phyloP scores from a whole-genome alignment of 108 stramenopile genomes.

The Seminavis robusta region DNA sequence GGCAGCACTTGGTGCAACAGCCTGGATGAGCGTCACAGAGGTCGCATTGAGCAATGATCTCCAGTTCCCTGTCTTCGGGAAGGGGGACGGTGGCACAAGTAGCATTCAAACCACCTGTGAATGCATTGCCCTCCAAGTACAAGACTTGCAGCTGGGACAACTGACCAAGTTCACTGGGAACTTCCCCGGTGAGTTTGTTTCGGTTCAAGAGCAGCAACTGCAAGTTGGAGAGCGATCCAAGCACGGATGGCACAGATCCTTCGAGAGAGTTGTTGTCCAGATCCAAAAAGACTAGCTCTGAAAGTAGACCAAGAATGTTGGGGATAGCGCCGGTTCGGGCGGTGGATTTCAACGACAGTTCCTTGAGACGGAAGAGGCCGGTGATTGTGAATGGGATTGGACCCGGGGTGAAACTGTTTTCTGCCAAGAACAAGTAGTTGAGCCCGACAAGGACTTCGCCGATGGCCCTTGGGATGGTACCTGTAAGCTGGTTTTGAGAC shows the following conservation, averaged over 20 bases:
- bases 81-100: no score
- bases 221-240: constrained; percentile 24
- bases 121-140: constrained; percentile 30
- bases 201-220: constrained; percentile 32
- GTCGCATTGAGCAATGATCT: no score
- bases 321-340: constrained; percentile 21
- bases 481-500: constrained; percentile 9
- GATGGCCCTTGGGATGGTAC: constrained; percentile 15
- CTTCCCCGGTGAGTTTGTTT: constrained; percentile 18
- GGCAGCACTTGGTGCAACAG: no score
- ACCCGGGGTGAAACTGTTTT: constrained; percentile 25
- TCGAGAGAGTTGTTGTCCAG: constrained; percentile 25
- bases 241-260: constrained; percentile 23
- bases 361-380: constrained; percentile 11
- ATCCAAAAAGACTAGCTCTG: constrained; percentile 28
- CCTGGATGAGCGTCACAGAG: no score
- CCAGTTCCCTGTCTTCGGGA: no score
- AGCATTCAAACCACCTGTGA: constrained; percentile 15
- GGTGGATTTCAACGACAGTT: constrained; percentile 27
- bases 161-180: constrained; percentile 22
- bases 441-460: not conserved
- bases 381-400: constrained; percentile 26
- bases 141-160: constrained; percentile 15
- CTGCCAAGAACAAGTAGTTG: constrained; percentile 31
- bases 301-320: constrained; percentile 7